Percentiles rank a stretch among this genome's conserved stretches.
These are phyloP conservation scores for Pisolithus marmoratus DNA, from an alignment of 768 basidiomycete species.

Conservation along the genomic window DNA sequence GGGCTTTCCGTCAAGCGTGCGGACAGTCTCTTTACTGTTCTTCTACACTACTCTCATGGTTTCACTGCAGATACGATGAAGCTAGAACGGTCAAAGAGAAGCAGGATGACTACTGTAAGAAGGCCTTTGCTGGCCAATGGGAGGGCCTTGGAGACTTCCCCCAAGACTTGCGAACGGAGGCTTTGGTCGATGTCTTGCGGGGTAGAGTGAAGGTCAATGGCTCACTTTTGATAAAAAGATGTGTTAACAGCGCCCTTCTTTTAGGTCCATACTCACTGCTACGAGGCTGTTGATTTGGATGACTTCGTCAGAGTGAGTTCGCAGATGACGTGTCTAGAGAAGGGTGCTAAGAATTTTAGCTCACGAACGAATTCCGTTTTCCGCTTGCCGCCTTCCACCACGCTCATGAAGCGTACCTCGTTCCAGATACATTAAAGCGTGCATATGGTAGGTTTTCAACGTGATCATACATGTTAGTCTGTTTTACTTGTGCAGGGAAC, in stretches of 20 bases:
- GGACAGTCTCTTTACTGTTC: not conserved
- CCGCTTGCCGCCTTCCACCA: slow-evolving; percentile 79
- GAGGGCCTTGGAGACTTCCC: slow-evolving; percentile 51
- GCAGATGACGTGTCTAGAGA: not conserved
- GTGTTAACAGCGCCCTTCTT: not conserved
- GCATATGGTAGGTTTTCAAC: slow-evolving; percentile 38
- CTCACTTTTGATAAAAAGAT: too few relatives aligned
- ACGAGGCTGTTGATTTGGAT: slow-evolving; percentile 62
- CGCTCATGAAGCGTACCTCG: slow-evolving; percentile 88
- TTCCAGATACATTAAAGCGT: slow-evolving; percentile 73
- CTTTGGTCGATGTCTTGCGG: slow-evolving; percentile 63
- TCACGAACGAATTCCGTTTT: slow-evolving; percentile 90
- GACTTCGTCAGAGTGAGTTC: slow-evolving; percentile 55
- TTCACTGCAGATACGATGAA: slow-evolving; percentile 43
- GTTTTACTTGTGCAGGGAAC: slow-evolving; percentile 30
- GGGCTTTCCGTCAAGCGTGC: slow-evolving; percentile 61
- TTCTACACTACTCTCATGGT: not conserved
- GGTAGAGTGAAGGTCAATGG: slow-evolving; percentile 62
- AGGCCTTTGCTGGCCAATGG: slow-evolving; percentile 43
- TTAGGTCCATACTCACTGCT: slow-evolving; percentile 38
- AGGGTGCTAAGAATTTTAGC: slow-evolving; percentile 29
- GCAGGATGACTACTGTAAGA: slow-evolving; percentile 63
- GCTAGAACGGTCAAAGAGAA: slow-evolving; percentile 59
- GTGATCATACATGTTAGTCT: not conserved
- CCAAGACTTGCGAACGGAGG: slow-evolving; percentile 63